phyloP scores from a whole-genome alignment of 2,329 filamentous ascomycete genomes.

The Pezicula carpinea region DNA sequence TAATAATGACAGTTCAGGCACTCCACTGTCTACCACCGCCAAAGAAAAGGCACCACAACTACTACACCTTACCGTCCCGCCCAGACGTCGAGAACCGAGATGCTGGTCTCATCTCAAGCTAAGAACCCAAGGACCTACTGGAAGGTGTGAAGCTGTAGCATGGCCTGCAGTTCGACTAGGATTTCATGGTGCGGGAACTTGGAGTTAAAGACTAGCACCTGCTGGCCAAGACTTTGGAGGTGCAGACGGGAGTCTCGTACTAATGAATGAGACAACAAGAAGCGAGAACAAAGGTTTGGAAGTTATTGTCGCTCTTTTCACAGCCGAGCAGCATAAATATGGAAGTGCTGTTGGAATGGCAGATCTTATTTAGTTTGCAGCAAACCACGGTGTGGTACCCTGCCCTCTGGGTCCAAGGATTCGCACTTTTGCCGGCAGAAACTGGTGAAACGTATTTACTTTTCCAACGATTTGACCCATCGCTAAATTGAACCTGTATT shows the following conservation, averaged over 20 bases:
- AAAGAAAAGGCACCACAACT: too few relatives aligned
- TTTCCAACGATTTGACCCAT: not conserved
- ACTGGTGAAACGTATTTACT: conserved; percentile 12
- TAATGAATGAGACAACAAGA: conserved; percentile 34
- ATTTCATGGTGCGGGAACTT: conserved; percentile 43
- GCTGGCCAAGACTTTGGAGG: conserved; percentile 31
- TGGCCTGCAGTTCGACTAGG: conserved; percentile 41
- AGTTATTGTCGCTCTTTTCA: conserved; percentile 31
- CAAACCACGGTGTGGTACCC: conserved; percentile 40
- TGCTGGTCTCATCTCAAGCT: too few relatives aligned
- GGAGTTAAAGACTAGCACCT: conserved; percentile 30
- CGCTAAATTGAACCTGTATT: not conserved
- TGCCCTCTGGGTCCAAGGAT: conserved; percentile 50
- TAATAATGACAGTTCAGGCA: too few relatives aligned
- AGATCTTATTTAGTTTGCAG: conserved; percentile 49
- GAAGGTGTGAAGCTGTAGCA: conserved; percentile 34
- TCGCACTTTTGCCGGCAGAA: conserved; percentile 44
- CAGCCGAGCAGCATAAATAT: conserved; percentile 34
- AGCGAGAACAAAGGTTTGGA: conserved; percentile 42
- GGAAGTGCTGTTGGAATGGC: conserved; percentile 40
- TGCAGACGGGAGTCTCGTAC: conserved; percentile 41
- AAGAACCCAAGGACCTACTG: conserved; percentile 22
- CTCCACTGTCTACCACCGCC: too few relatives aligned
- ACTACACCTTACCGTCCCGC: too few relatives aligned
- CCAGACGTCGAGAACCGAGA: too few relatives aligned